These are phyloP conservation scores for Hypomyces rosellus DNA, from an alignment of 2,329 filamentous ascomycete species.

Conservation along the genomic window DNA sequence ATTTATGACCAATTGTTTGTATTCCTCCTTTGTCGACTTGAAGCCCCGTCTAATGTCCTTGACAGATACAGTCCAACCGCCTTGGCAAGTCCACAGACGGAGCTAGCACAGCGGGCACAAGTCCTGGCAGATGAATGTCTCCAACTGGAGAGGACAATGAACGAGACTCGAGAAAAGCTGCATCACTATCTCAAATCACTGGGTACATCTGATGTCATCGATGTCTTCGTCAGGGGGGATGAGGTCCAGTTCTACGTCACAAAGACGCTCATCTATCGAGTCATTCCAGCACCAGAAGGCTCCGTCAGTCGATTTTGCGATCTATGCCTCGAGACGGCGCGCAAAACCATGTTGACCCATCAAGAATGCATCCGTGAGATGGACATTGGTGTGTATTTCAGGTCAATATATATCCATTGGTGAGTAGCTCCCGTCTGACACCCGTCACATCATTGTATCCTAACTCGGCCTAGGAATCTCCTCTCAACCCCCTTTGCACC, in stretches of 20 bases:
- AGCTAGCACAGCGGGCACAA: slow-evolving; percentile 35
- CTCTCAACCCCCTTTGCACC: slow-evolving; percentile 53
- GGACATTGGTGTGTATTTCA: slow-evolving; percentile 34
- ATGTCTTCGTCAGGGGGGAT: slow-evolving; percentile 40
- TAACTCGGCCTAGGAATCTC: slow-evolving; percentile 36
- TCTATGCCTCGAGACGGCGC: slow-evolving; percentile 44
- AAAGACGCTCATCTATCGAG: slow-evolving; percentile 46
- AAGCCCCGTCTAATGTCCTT: neutral
- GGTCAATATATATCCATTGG: slow-evolving; percentile 47
- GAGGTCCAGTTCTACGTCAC: slow-evolving; percentile 42
- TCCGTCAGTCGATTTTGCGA: slow-evolving; percentile 39
- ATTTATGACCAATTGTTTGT: slow-evolving; percentile 46
- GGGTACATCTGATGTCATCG: slow-evolving; percentile 34
- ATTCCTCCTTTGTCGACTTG: neutral
- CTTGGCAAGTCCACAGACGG: slow-evolving; percentile 32
- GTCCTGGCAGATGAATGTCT: slow-evolving; percentile 33
- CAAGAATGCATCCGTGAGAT: slow-evolving; percentile 38
- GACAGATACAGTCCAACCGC: slow-evolving; percentile 45
- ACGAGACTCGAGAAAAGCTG: slow-evolving; percentile 28
- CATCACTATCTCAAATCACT: slow-evolving; percentile 31
- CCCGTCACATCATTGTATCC: no score
- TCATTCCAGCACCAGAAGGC: slow-evolving; percentile 40
- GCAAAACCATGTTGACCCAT: slow-evolving; percentile 42
- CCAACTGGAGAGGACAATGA: slow-evolving; percentile 30
- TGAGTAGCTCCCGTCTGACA: slow-evolving; percentile 20